A percentile compares a stretch with the other conserved stretches of the same genome.
phyloP scores from a whole-genome alignment of 176 grass and related monocot species.

The Oryza meridionalis region DNA sequence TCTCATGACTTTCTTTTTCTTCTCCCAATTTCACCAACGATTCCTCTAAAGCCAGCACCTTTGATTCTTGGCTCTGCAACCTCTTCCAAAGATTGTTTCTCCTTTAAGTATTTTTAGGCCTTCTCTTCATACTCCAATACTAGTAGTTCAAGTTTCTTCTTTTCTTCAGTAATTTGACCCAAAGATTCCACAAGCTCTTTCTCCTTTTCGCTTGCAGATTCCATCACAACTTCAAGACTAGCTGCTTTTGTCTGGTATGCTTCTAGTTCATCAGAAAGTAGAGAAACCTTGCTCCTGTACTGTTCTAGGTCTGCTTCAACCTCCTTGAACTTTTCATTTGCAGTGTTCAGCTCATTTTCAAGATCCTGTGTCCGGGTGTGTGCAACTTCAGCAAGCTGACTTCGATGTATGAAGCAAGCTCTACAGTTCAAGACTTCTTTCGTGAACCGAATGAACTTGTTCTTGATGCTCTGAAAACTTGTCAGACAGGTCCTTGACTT shows the following conservation, averaged over 20 bases:
- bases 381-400: constrained; percentile 58
- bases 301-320: constrained; percentile 49
- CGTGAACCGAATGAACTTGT: constrained; percentile 56
- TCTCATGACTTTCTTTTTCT: constrained; percentile 61
- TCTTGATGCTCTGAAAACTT: constrained; percentile 74
- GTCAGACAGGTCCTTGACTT: constrained; percentile 67
- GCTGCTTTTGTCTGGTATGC: constrained; percentile 60
- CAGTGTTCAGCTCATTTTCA: constrained; percentile 49
- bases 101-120: constrained; percentile 52
- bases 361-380: constrained; percentile 55
- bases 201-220: constrained; percentile 63
- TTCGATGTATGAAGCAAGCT: constrained; percentile 66
- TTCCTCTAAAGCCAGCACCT: constrained; percentile 57
- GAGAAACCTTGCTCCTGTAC: constrained; percentile 53
- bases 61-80: constrained; percentile 61
- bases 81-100: constrained; percentile 62
- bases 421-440: constrained; percentile 69
- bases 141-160: constrained; percentile 61
- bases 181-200: constrained; percentile 62
- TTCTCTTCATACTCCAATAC: constrained; percentile 48
- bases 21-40: constrained; percentile 53
- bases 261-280: constrained; percentile 55
- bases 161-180: constrained; percentile 69
- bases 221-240: constrained; percentile 65
- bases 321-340: constrained; percentile 52